Evolutionary conservation across 495 filamentous ascomycete species (phyloP), one percentile per base, ranked within the genome.

Genomic region (Penicillium tannophilum): DNA sequence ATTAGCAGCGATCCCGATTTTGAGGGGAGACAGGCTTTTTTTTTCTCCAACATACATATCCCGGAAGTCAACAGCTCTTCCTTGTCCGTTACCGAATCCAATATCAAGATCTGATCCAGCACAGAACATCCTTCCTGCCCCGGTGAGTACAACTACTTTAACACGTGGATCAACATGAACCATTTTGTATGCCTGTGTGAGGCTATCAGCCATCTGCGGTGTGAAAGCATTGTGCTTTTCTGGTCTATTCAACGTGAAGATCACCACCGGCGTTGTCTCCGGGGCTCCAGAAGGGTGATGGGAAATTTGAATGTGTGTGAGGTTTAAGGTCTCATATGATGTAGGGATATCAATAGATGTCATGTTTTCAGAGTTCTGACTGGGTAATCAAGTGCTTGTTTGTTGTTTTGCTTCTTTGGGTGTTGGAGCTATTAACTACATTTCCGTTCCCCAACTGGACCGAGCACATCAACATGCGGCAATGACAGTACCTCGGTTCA

Each of bases 181-280:
- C 30, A 79, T 59, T 26, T 67, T 49, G 67, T 82, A 86, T n/a
- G 76, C 76, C 9, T 62, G 36, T 36, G 79, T 76, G 20, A 88
- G 74, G 55, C 82, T 82, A 10, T 64, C 31, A 52, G 76, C 73
- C 80, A 87, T 86, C 24, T 70, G 72, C 19, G 67, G 59, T 9
- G 80, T 85, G 66, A 85, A 86, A 19, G 84, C 83, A 80, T 86
- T 87, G 69, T 82, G 67, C 45, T 82, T 81, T 23, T 70, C 64
- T 1, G 83, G 84, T 8, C 84, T 78, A 64, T 85, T 63, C 63
- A 87, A 76, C 6, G 72, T 77, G 12, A 86, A 60, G 42, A 86
- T 59, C 35, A 86, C 72, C 28, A 85, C 75, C 3, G 74, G 76
- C 0, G 84, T 86, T 9, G 73, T 69, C 11, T 70, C 68, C 19